Base-by-base conservation (phyloP, 139 green algal genomes). In the Volvox africanus region DNA sequence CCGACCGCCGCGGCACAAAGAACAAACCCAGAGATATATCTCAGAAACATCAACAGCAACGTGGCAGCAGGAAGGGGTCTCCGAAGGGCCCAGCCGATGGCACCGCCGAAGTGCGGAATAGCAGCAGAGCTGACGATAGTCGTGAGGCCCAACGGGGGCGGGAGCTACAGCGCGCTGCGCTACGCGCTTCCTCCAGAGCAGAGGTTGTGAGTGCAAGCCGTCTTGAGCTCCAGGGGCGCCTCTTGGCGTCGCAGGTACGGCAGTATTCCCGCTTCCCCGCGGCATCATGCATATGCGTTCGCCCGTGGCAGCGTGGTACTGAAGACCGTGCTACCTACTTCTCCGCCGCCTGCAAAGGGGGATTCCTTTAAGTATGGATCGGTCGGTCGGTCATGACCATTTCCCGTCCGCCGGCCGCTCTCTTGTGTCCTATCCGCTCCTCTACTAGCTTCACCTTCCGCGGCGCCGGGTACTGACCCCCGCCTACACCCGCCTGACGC, bases 151-250 rank as follows among this genome's bases (percentile, higher is more conserved):
- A 14, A 12, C 85, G 85, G 32, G n/a, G 13, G 2, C 33, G 33
- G 0, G 69, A 82, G n/a, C 85, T 89, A 18, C 69, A 82, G 37
- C 44, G 69, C 5, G 85, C 85, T 2, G 85, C 85, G 5, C 69
- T 44, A 11, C 69, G 69, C n/a, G 85, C 24, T 14, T 80, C 85
- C 12, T 36, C 85, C 26, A n/a, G 69, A 0, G 85, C 85, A 9
- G 28, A 82, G 44, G 69, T 26, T 17, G 44, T 89, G 5, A 50
- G 36, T 21, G 26, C 69, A 16, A 18, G 69, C n/a, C 37, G 85
- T 1, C 26, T 80, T 28, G 69, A 69, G 0, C 37, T 89, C 22
- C 69, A 89, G 28, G 37, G 81, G 69, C 69, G 83, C 44, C 44
- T 55, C 12, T 61, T 89, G 17, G 67, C n/a, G 2, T 37, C 22